Conservation (phyloP, 2,329 filamentous ascomycete genomes). For the Cladophialophora bantiana region DNA sequence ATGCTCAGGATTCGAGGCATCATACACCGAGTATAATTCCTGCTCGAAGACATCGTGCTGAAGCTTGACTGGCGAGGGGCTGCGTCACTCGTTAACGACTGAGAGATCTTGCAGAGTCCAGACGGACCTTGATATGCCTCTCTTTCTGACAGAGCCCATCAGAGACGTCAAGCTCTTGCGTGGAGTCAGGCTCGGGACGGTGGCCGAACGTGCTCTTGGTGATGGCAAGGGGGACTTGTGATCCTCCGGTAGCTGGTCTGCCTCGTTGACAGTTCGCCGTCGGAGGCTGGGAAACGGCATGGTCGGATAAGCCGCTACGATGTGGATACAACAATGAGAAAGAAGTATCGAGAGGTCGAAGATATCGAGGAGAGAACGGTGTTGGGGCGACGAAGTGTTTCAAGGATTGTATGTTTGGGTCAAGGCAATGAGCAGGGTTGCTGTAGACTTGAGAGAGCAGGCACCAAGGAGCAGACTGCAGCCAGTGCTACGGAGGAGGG, state of each 20-base stretch:
- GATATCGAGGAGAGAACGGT: background rate
- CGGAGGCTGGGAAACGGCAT: slow-evolving; percentile 34
- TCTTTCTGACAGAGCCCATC: slow-evolving; percentile 24
- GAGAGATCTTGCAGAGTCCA: background rate
- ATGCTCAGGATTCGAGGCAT: slow-evolving; percentile 18
- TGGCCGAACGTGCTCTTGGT: slow-evolving; percentile 22
- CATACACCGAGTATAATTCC: slow-evolving; percentile 21
- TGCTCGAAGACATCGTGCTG: slow-evolving; percentile 21
- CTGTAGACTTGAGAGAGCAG: background rate
- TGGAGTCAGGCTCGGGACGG: slow-evolving; percentile 20
- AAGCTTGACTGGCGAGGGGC: slow-evolving; percentile 13
- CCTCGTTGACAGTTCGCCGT: slow-evolving; percentile 19
- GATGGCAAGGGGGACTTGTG: slow-evolving; percentile 14
- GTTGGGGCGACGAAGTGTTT: background rate
- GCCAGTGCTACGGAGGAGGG: background rate
- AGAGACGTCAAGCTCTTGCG: slow-evolving; percentile 33
- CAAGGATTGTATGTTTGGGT: background rate
- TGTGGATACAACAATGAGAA: slow-evolving; percentile 13
- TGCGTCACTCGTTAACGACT: slow-evolving; percentile 5
- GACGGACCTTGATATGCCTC: slow-evolving; percentile 18
- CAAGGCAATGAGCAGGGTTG: background rate
- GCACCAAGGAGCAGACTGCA: background rate
- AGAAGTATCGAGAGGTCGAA: background rate
- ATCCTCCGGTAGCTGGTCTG: slow-evolving; percentile 6
- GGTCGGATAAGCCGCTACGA: slow-evolving; percentile 13